Conservation (phyloP, 257 asterid species). For the Fraxinus pennsylvanica region DNA sequence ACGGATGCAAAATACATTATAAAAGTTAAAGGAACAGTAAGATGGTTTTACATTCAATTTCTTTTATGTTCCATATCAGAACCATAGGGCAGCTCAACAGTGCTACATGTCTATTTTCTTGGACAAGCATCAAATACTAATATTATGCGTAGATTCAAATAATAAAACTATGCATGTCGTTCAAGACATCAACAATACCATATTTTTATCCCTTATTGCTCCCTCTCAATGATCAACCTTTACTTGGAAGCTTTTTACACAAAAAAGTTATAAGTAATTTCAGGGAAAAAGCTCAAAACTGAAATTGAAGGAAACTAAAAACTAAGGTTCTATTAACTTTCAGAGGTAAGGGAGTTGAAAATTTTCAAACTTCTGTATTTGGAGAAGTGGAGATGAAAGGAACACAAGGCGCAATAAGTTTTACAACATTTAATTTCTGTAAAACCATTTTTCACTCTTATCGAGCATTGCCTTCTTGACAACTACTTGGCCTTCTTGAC, state of each 20-base stretch:
- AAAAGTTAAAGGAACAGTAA: neutral
- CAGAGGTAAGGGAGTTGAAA: neutral
- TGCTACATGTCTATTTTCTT: neutral
- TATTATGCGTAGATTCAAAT: too few relatives aligned
- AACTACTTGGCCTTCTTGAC: too few relatives aligned
- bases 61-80: neutral
- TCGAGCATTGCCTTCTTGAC: neutral
- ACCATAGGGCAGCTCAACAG: neutral
- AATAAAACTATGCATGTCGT: too few relatives aligned
- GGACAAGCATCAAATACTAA: neutral
- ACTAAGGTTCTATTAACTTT: neutral
- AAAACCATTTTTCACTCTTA: neutral
- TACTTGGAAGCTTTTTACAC: neutral
- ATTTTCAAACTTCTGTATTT: neutral
- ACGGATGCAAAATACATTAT: neutral
- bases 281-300: neutral
- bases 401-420: neutral
- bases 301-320: neutral
- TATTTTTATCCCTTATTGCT: neutral
- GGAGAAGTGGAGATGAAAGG: neutral
- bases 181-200: neutral
- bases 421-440: neutral
- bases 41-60: neutral
- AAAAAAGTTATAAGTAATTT: neutral
- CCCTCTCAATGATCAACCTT: neutral